Percentiles rank a stretch among this genome's conserved stretches.
phyloP scores from a whole-genome alignment of 2,329 filamentous ascomycete genomes.

The Hypomyces perniciosus region DNA sequence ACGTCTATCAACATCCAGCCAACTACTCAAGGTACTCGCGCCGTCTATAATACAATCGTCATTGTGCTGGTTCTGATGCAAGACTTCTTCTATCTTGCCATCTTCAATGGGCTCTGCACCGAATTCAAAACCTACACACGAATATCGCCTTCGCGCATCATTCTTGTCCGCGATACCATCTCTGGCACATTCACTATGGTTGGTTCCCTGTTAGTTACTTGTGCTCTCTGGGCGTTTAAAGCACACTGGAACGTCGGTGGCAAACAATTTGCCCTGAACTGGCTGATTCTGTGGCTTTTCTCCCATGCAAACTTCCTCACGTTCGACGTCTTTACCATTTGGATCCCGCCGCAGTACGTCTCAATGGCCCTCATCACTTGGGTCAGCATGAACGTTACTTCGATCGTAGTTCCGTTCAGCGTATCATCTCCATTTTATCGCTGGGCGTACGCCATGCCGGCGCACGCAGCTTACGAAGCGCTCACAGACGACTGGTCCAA shows the following conservation, averaged over 20 bases:
- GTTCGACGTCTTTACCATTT: slow-evolving; percentile 20
- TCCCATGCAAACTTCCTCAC: slow-evolving; percentile 18
- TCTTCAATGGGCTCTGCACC: slow-evolving; percentile 18
- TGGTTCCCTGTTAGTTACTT: slow-evolving; percentile 13
- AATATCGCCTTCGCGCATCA: slow-evolving; percentile 10
- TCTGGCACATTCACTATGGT: slow-evolving; percentile 16
- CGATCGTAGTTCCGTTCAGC: slow-evolving; percentile 15
- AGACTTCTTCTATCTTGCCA: slow-evolving; percentile 20
- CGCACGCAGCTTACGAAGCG: slow-evolving; percentile 16
- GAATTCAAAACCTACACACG: slow-evolving; percentile 18
- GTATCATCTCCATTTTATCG: slow-evolving; percentile 16
- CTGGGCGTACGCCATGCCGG: slow-evolving; percentile 15
- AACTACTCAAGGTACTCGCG: slow-evolving; percentile 18
- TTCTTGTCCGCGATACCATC: slow-evolving; percentile 14
- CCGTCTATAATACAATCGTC: slow-evolving; percentile 21
- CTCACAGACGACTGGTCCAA: slow-evolving; percentile 17
- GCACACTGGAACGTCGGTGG: slow-evolving; percentile 12
- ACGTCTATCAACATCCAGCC: slow-evolving; percentile 18
- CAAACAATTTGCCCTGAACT: slow-evolving; percentile 15
- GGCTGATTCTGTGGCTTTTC: slow-evolving; percentile 18
- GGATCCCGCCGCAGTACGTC: slow-evolving; percentile 16
- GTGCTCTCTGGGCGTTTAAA: slow-evolving; percentile 16
- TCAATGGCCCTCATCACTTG: slow-evolving; percentile 18
- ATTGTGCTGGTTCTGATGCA: slow-evolving; percentile 21
- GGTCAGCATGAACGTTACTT: slow-evolving; percentile 17